Evolutionary conservation across 345 rosid species (phyloP).

Genomic region (Laguncularia racemosa): DNA sequence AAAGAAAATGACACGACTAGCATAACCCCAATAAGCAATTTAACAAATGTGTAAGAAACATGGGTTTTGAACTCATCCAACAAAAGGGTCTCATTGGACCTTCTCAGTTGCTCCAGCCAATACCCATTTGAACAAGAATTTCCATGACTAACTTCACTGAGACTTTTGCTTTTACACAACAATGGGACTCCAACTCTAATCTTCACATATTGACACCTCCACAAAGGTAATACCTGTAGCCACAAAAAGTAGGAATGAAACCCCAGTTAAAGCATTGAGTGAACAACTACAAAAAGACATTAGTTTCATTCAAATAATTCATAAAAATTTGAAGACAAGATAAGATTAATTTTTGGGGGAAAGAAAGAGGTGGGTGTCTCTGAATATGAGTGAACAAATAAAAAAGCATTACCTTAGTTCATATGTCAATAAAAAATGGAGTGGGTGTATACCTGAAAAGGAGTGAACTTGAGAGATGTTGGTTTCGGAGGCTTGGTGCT

Average conservation of each 20-base stretch:
- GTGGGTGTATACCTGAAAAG: slow-evolving; percentile 26
- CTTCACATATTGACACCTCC: neutral
- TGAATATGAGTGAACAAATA: neutral
- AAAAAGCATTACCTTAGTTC: neutral
- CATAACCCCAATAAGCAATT: slow-evolving; percentile 33
- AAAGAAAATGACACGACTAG: slow-evolving; percentile 60
- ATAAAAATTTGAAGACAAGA: too few relatives aligned
- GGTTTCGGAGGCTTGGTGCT: slow-evolving; percentile 7
- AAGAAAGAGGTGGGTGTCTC: too few relatives aligned
- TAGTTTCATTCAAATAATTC: too few relatives aligned
- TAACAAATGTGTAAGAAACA: slow-evolving; percentile 34
- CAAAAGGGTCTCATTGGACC: neutral
- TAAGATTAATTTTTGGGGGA: too few relatives aligned
- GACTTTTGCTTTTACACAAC: neutral
- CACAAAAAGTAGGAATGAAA: neutral
- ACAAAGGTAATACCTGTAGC: neutral
- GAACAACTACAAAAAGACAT: too few relatives aligned
- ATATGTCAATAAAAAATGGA: neutral
- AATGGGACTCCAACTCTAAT: neutral
- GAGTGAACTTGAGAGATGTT: slow-evolving; percentile 12
- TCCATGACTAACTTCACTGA: neutral
- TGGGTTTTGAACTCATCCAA: slow-evolving; percentile 28
- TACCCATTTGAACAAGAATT: neutral
- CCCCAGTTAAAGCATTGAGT: too few relatives aligned
- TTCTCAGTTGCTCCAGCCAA: slow-evolving; percentile 6